Percentiles rank a stretch among this genome's conserved stretches.
Evolutionary conservation across 2,329 filamentous ascomycete species (phyloP).

Genomic region (Colletotrichum lini): DNA sequence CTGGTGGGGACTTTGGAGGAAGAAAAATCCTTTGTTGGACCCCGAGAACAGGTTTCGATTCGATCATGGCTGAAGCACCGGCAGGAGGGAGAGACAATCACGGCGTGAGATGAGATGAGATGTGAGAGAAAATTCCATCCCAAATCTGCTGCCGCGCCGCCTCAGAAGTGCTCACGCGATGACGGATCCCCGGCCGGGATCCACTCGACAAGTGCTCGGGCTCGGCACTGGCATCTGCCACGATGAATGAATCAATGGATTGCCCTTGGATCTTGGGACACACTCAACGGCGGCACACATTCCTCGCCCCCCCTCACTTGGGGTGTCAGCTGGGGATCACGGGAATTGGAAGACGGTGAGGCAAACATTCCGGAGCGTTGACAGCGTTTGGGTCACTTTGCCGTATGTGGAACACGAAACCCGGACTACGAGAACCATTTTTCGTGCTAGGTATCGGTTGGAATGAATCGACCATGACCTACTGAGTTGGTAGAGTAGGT

Average conservation of each 20-base stretch:
- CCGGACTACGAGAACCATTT: conserved; percentile 11
- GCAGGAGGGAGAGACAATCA: not conserved
- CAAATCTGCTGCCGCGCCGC: conserved; percentile 27
- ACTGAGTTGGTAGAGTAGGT: not conserved
- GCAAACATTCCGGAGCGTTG: not conserved
- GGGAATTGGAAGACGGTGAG: not conserved
- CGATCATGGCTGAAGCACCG: conserved; percentile 15
- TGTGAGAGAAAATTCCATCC: conserved; percentile 35
- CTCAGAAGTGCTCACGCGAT: conserved; percentile 41
- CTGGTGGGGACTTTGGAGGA: not conserved
- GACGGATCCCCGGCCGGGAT: conserved; percentile 30
- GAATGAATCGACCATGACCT: not conserved
- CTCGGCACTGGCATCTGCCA: conserved; percentile 27
- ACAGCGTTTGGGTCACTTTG: not conserved
- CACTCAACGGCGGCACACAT: not conserved
- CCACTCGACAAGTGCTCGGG: conserved; percentile 22
- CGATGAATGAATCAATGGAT: not conserved
- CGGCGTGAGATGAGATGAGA: conserved; percentile 37
- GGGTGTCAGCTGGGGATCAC: not conserved
- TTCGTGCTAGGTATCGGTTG: not conserved
- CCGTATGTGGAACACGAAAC: conserved; percentile 3
- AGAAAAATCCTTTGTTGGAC: conserved; percentile 13
- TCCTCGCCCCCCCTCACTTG: not conserved
- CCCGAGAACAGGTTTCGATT: conserved; percentile 15
- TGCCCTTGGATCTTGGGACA: conserved; percentile 2